A percentile compares a stretch with the other conserved stretches of the same genome.
Evolutionary conservation across 768 basidiomycete genomes (phyloP).

Genomic region (Udeniomyces megalosporus): DNA sequence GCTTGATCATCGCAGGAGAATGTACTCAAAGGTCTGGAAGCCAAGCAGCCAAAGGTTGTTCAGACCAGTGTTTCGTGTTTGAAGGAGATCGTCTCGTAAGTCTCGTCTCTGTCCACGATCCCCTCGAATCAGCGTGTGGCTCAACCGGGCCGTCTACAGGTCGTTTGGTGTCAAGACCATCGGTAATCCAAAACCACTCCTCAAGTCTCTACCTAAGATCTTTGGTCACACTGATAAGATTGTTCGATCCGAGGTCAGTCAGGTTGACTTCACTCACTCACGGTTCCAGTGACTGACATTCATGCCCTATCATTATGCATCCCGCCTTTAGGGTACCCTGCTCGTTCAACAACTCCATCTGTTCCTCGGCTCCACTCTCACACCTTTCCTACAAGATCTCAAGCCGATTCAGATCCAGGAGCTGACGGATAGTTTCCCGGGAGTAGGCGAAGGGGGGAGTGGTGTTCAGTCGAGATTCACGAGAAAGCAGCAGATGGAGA

Average conservation of each 20-base stretch:
- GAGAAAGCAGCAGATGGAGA: constrained; percentile 48
- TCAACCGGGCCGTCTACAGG: constrained; percentile 32
- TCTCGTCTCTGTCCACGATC: not conserved
- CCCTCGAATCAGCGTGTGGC: not conserved
- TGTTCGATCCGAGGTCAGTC: constrained; percentile 63
- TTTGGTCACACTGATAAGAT: constrained; percentile 90
- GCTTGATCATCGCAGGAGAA: constrained; percentile 39
- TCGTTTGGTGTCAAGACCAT: constrained; percentile 58
- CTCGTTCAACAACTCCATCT: constrained; percentile 66
- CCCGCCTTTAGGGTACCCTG: constrained; percentile 38
- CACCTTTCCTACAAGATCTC: constrained; percentile 69
- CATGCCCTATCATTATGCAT: not conserved
- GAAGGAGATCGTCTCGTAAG: constrained; percentile 71
- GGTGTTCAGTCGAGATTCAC: constrained; percentile 68
- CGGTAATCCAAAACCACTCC: constrained; percentile 43
- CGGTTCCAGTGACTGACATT: too few relatives aligned
- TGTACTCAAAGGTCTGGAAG: constrained; percentile 63
- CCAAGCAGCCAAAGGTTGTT: constrained; percentile 90
- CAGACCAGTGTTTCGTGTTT: constrained; percentile 59
- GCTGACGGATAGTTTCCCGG: constrained; percentile 74
- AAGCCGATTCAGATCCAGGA: constrained; percentile 97
- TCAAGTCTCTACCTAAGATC: constrained; percentile 78
- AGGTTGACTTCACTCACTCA: too few relatives aligned
- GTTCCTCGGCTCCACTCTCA: constrained; percentile 66
- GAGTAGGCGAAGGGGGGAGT: constrained; percentile 55